Conservation (phyloP, 108 stramenopile species). For the Cyclotella cryptica region DNA sequence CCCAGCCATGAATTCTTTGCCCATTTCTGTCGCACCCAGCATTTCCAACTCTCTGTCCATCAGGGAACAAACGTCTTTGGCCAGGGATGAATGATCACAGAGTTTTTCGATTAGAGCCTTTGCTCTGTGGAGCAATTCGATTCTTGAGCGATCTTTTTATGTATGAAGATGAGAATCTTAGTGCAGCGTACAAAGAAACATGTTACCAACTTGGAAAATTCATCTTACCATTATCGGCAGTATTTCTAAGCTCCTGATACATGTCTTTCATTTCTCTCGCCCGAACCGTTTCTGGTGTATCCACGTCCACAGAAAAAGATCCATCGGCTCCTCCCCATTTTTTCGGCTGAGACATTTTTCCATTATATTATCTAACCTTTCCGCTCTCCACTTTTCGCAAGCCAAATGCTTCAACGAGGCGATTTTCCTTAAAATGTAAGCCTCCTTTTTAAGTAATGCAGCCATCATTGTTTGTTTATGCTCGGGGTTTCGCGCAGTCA, state of each 20-base stretch:
- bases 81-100: conserved; percentile 11
- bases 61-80: conserved; percentile 33
- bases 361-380: conserved; percentile 22
- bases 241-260: conserved; percentile 23
- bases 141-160: conserved; percentile 19
- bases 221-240: conserved; percentile 25
- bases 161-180: background rate
- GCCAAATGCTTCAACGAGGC: conserved; percentile 25
- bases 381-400: conserved; percentile 9
- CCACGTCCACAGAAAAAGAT: conserved; percentile 15
- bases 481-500: conserved; percentile 8
- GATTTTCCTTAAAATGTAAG: conserved; percentile 39
- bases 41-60: conserved; percentile 47
- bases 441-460: conserved; percentile 21
- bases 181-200: background rate
- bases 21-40: conserved; percentile 38
- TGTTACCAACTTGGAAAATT: background rate
- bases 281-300: conserved; percentile 30
- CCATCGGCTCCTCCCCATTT: conserved; percentile 31
- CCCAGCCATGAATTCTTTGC: conserved; percentile 34
- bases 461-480: conserved; percentile 33
- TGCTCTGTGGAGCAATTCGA: conserved; percentile 21
- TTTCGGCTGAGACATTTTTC: conserved; percentile 24
- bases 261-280: conserved; percentile 42
- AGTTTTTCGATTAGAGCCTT: conserved; percentile 29